Evolutionary conservation across 2,329 filamentous ascomycete genomes (phyloP).

Genomic region (Xylariaceae sp.): DNA sequence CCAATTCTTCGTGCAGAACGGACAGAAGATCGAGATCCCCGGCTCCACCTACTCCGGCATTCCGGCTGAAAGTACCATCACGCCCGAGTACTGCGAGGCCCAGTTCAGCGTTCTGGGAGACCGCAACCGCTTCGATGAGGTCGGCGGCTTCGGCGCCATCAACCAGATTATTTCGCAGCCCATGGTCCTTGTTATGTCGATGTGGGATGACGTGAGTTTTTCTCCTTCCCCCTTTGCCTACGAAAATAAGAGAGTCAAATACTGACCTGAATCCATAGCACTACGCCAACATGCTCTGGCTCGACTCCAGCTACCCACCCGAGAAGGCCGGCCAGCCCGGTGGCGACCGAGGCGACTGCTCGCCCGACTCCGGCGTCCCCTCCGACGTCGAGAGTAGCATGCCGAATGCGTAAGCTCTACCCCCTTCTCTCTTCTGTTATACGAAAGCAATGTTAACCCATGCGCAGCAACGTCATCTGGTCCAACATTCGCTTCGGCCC

Average conservation of each 20-base stretch:
- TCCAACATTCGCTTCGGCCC: slow-evolving; percentile 48
- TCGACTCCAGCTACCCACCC: slow-evolving; percentile 53
- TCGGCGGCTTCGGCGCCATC: slow-evolving; percentile 51
- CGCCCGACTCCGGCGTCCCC: slow-evolving; percentile 42
- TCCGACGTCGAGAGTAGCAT: slow-evolving; percentile 39
- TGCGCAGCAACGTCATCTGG: slow-evolving; percentile 39
- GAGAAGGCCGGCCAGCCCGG: slow-evolving; percentile 37
- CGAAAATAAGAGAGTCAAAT: no score
- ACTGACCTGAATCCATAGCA: no score
- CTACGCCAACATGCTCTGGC: slow-evolving; percentile 45
- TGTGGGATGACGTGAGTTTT: slow-evolving; percentile 50
- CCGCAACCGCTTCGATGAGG: slow-evolving; percentile 44
- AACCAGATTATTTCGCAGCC: slow-evolving; percentile 47
- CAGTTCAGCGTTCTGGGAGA: slow-evolving; percentile 51
- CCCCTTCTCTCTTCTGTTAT: not conserved
- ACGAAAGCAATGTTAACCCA: slow-evolving; percentile 3
- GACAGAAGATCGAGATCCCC: slow-evolving; percentile 44
- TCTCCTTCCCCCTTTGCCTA: not conserved
- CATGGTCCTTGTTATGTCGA: slow-evolving; percentile 58
- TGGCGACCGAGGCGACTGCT: slow-evolving; percentile 45
- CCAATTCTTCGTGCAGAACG: slow-evolving; percentile 56
- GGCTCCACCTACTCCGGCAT: slow-evolving; percentile 30
- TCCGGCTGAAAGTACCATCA: slow-evolving; percentile 37
- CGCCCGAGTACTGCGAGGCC: slow-evolving; percentile 48
- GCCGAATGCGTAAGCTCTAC: slow-evolving; percentile 34